Percentiles rank a stretch among this genome's conserved stretches.
Evolutionary conservation across 2,329 filamentous ascomycete genomes (phyloP).

Genomic region (Colletotrichum ledebouriae): DNA sequence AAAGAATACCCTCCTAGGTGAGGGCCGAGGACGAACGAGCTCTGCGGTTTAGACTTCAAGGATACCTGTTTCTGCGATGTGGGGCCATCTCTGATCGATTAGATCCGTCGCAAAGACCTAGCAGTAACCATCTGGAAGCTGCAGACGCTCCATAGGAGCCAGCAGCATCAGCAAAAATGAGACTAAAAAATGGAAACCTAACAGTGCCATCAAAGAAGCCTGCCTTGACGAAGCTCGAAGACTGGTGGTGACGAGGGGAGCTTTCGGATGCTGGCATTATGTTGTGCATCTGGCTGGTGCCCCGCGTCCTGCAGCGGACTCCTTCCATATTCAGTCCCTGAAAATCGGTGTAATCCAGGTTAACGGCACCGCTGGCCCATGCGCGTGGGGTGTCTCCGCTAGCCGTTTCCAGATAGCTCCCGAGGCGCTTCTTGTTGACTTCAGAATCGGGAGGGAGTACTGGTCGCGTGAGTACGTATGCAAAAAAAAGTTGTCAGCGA

Average conservation of each 20-base stretch:
- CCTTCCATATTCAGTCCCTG: slow-evolving; percentile 2
- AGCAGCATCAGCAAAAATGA: neutral
- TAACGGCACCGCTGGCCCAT: neutral
- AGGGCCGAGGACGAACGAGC: too few species aligned
- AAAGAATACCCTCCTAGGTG: too few species aligned
- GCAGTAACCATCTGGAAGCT: neutral
- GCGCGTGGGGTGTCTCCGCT: slow-evolving; percentile 3
- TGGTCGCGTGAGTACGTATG: neutral
- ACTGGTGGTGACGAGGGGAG: neutral
- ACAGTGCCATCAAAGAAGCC: neutral
- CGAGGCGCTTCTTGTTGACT: neutral
- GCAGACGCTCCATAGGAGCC: neutral
- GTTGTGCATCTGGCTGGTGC: slow-evolving; percentile 9
- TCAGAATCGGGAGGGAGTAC: neutral
- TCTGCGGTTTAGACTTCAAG: too few species aligned
- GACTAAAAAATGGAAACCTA: too few species aligned
- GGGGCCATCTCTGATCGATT: neutral
- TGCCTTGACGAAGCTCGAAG: neutral
- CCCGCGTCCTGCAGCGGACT: slow-evolving; percentile 15
- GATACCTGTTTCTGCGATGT: neutral
- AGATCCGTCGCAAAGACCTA: slow-evolving; percentile 1
- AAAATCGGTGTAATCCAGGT: slow-evolving; percentile 2
- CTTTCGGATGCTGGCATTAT: slow-evolving; percentile 6
- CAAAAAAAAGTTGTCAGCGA: neutral
- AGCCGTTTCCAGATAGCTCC: slow-evolving; percentile 14